Evolutionary conservation across 176 grass and related monocot species (phyloP), one percentile per base, ranked within the genome.

Genomic region (Oryza australiensis): DNA sequence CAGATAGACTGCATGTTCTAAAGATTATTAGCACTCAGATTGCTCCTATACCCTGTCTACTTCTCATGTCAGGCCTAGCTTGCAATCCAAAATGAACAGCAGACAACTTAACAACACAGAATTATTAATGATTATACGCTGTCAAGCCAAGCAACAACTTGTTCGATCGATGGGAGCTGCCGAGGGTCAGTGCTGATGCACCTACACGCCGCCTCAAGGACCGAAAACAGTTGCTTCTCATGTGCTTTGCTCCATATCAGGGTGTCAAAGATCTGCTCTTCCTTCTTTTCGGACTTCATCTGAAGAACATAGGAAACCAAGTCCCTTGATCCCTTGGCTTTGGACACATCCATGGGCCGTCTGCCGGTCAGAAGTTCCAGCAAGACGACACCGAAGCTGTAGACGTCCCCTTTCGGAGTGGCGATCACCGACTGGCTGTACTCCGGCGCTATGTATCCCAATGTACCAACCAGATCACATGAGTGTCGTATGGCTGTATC

Each of bases 381-480:
- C 66, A 94, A 51, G 68, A 94, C 95, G 62, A 98, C 92, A 10
- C 95, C 92, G 15, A 94, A 94, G 83, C 95, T 98, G 64, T 94
- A 98, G 42, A 98, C 90, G 4, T 98, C 95, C 38, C 95, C 95
- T 89, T 89, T 94, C 2, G 87, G 70, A 14, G 92, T 98, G 24
- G 95, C 95, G 6, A 86, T 98, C 77, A 98, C 62, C 1, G 84
- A 79, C 38, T 98, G 92, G 62, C 92, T 93, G 64, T 98, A 98
- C 75, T 98, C 95, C 0, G 95, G 95, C 13, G 94, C 92, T 70
- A 98, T 98, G 67, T 98, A 98, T 1, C 95, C 95, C 66, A 98
- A 65, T 43, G 92, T 98, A 60, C 95, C 95, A 30, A 98, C 92
- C 18, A 98, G 85, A 34, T 94, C 95, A 98, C 95, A 88, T 98